phyloP scores from a whole-genome alignment of 768 basidiomycete species.

The Hortiboletus campestris region DNA sequence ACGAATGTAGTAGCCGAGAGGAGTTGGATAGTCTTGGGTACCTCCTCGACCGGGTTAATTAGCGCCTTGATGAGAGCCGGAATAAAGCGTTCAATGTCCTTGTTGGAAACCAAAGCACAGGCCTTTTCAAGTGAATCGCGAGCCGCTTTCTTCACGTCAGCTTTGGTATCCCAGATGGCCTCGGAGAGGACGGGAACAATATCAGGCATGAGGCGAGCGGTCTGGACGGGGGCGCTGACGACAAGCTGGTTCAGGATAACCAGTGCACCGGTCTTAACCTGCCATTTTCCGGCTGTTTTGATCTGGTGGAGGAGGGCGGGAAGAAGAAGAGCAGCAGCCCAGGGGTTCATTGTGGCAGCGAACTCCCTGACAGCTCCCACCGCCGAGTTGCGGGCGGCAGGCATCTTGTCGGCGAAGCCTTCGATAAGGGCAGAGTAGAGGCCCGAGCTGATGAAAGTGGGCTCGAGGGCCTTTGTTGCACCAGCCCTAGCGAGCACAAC shows the following conservation, averaged over 20 bases:
- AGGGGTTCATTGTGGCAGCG: constrained; percentile 79
- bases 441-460: constrained; percentile 82
- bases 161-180: constrained; percentile 98
- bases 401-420: constrained; percentile 92
- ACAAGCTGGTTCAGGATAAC: constrained; percentile 85
- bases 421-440: constrained; percentile 86
- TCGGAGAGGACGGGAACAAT: constrained; percentile 93
- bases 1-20: constrained; percentile 99
- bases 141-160: constrained; percentile 98
- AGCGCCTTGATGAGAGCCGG: constrained; percentile 96
- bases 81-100: constrained; percentile 97
- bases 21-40: constrained; percentile 89
- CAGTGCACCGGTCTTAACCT: constrained; percentile 88
- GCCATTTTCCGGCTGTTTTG: constrained; percentile 97
- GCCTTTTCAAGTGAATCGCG: constrained; percentile 93
- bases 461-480: constrained; percentile 80
- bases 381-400: constrained; percentile 80
- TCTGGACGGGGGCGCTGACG: constrained; percentile 75
- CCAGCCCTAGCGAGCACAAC: constrained; percentile 63
- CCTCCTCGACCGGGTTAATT: constrained; percentile 99
- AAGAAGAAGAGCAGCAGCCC: constrained; percentile 81
- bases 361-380: constrained; percentile 78
- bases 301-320: constrained; percentile 89
- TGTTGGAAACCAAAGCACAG: constrained; percentile 93
- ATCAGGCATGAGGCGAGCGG: constrained; percentile 87